Base-by-base conservation (phyloP, 768 basidiomycete species). In the Lactarius tabidus region DNA sequence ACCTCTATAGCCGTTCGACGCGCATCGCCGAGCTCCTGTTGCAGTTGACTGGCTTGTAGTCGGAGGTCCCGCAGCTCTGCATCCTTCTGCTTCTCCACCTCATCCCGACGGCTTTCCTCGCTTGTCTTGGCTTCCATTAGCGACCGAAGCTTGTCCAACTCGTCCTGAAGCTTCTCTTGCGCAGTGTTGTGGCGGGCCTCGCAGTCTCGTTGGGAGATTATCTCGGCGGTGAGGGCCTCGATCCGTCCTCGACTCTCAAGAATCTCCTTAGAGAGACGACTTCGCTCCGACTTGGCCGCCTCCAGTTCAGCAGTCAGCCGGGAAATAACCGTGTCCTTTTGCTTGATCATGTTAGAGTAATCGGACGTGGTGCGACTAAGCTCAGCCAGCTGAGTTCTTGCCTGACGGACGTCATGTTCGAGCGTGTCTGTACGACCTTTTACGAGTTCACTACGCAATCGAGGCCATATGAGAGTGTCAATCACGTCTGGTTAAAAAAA, bases 51-150 rank as follows among this genome's bases (percentile, higher is more conserved):
- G 26, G 84, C 82, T 70, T 93, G 87, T 12, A 73, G 72, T 26
- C 95, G 87, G 7, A 99, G 79, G 35, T 86, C 81, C 0, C 77
- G 74, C 14, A 98, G 84, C 75, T 99, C 96, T 53, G 85, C 80
- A 69, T 98, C 95, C 71, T 88, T 92, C 75, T 90, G 89, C 75
- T 87, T 88, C 74, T 94, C 92, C 0, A 87, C 93, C 72, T 97
- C 91, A 38, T 82, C 83, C 20, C 91, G 84, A 35, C 88, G 87
- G 10, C 85, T 89, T 71, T 94, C 95, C 74, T 98, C 95, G 29
- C 86, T 88, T 0, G 88, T 84, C 74, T 94, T 97, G 1, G 91
- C 90, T 54, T 88, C 87, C 78, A 97, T 84, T 17, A 91, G 77
- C n/a, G 84, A 78, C 8, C 95, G 88, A 9, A 98, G 80, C 66